Conservation (phyloP, 2,329 filamentous ascomycete genomes). For the Sarocladium oryzae region DNA sequence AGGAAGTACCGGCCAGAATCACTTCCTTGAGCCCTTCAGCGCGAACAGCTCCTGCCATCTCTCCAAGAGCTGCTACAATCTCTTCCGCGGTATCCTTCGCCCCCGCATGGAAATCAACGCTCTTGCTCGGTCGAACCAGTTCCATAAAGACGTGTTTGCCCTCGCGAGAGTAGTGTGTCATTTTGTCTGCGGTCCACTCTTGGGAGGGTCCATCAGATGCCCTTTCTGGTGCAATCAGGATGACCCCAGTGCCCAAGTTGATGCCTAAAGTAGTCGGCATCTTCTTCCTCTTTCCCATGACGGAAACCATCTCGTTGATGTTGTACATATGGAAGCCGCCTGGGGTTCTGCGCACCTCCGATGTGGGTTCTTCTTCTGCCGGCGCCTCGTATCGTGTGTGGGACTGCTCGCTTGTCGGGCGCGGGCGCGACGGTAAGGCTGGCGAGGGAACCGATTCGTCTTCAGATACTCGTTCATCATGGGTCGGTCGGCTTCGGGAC, state of each 20-base stretch:
- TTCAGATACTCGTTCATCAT: constrained; percentile 17
- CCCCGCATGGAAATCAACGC: constrained; percentile 92
- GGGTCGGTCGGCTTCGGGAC: constrained; percentile 3
- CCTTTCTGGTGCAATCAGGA: constrained; percentile 86
- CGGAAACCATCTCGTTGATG: constrained; percentile 94
- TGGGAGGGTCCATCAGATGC: constrained; percentile 75
- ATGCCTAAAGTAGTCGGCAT: constrained; percentile 97
- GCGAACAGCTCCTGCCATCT: constrained; percentile 77
- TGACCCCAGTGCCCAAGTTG: constrained; percentile 79
- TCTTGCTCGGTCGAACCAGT: constrained; percentile 85
- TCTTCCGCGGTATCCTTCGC: constrained; percentile 95
- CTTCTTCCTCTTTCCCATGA: constrained; percentile 95
- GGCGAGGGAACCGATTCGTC: constrained; percentile 28
- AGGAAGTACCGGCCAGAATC: constrained; percentile 68
- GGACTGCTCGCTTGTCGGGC: constrained; percentile 16
- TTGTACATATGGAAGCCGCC: constrained; percentile 93
- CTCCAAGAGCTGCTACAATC: constrained; percentile 81
- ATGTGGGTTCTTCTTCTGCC: constrained; percentile 22
- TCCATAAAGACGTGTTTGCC: constrained; percentile 98
- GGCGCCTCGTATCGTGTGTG: constrained; percentile 13
- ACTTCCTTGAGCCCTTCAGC: constrained; percentile 83
- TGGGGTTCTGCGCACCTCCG: constrained; percentile 51
- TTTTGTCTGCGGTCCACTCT: constrained; percentile 90
- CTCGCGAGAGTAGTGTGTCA: constrained; percentile 97
- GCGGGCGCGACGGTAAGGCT: constrained; percentile 31